phyloP scores from a whole-genome alignment of 305 asterid genomes.

The Fraxinus greggii region DNA sequence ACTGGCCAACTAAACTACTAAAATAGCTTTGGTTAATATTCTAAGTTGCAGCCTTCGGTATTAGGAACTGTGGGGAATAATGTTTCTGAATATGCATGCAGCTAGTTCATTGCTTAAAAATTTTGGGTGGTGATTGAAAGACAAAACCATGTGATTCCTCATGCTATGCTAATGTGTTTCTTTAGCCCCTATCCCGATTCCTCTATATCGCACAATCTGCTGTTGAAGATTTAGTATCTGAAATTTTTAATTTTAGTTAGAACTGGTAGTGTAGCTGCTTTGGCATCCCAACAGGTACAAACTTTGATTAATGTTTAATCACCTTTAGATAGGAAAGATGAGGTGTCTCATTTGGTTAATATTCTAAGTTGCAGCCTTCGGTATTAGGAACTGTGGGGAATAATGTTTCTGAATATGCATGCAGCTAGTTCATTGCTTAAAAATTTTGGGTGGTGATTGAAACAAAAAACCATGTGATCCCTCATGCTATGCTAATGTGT shows the following conservation, averaged over 20 bases:
- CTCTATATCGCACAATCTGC: background rate
- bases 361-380: background rate
- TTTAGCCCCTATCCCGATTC: background rate
- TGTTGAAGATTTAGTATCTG: background rate
- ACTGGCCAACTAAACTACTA: background rate
- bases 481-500: background rate
- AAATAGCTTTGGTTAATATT: background rate
- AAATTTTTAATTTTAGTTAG: background rate
- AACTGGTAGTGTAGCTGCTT: background rate
- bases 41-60: background rate
- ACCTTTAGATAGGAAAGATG: background rate
- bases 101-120: slow-evolving; percentile 4
- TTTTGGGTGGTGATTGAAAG: background rate
- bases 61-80: slow-evolving; percentile 6
- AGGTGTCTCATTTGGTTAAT: background rate
- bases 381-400: background rate
- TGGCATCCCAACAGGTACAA: background rate
- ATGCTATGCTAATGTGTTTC: background rate
- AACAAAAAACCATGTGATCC: slow-evolving; percentile 22
- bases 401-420: slow-evolving; percentile 1
- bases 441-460: background rate
- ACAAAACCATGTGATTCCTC: slow-evolving; percentile 18
- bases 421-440: slow-evolving; percentile 9
- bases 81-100: background rate
- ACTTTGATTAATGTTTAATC: background rate